Base-by-base conservation (phyloP, 176 grass and related monocot species). In the Bolboschoenus planiculmis region DNA sequence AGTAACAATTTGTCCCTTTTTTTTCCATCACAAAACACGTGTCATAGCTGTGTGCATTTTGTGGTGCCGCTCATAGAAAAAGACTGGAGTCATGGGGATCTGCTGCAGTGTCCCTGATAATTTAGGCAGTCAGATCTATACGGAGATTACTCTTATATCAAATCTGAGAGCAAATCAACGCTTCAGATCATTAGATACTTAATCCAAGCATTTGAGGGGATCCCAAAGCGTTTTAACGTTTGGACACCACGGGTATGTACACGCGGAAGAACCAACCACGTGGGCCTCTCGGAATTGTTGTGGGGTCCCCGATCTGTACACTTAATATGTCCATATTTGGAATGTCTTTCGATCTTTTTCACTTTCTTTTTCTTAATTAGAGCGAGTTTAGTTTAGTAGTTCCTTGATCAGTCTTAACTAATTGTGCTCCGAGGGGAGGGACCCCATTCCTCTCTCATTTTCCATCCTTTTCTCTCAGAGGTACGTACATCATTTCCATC, bases 251-350 rank as follows among this genome's bases (percentile, higher is more conserved):
- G 40, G 34, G 5, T 16, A 21, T 39, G n/a, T 4, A 42, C 5
- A 6, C 47, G 68, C 15, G 29, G 68, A 73, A 47, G 68, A 46
- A 47, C 21, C 20, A 73, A 73, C 40, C 68, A 27, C 40, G 68
- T 51, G 44, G 40, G 0, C 51, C 14, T 24, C 46, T 76, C 6
- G 0, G 40, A 14, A 26, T 64, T 74, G 40, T 13, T 53, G 72
- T 76, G 72, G 72, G 72, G 0, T 15, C 72, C 24, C 10, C 16
- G 71, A 75, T 31, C 26, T 76, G 3, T 51, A 75, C 43, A 51
- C 71, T n/a, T 75, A 75, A 75, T 16, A 50, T 75, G 71, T 75
- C 24, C 24, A 75, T 50, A 75, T 75, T 75, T 75, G 71, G 71
- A 6, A 70, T 42, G 35, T 5, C 16, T 70, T 63, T 63, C 50